Conservation (phyloP, 768 basidiomycete species). For the Termitomyces sp. region DNA sequence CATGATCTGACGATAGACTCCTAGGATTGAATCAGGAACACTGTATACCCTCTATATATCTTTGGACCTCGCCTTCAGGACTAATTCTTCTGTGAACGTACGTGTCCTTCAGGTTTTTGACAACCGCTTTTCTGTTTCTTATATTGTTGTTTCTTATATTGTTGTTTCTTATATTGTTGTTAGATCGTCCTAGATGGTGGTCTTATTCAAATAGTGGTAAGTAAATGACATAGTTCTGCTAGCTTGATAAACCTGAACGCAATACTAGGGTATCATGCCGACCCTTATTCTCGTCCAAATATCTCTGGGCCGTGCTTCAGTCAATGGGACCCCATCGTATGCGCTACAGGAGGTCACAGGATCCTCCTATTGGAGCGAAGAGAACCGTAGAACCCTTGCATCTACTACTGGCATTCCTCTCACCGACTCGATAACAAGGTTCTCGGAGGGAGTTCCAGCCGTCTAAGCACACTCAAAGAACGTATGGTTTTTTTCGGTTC, state of each 20-base stretch:
- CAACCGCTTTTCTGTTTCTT: neutral
- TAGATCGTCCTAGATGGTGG: slow-evolving; percentile 19
- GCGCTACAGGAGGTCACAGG: neutral
- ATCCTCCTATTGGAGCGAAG: slow-evolving; percentile 8
- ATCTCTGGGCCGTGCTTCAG: slow-evolving; percentile 9
- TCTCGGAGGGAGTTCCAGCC: neutral
- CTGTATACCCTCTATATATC: slow-evolving; percentile 36
- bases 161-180: neutral
- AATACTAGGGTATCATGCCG: slow-evolving; percentile 19
- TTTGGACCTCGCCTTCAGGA: slow-evolving; percentile 28
- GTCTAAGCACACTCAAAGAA: neutral
- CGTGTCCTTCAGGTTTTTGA: slow-evolving; percentile 14
- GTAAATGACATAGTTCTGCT: neutral
- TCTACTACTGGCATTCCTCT: neutral
- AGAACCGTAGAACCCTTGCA: neutral
- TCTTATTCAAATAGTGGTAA: slow-evolving; percentile 20
- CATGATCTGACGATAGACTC: neutral
- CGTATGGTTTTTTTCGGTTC: neutral
- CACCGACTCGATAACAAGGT: neutral
- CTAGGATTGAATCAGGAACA: slow-evolving; percentile 38
- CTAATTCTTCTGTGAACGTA: slow-evolving; percentile 23
- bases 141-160: neutral
- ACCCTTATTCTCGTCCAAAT: slow-evolving; percentile 20
- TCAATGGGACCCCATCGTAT: slow-evolving; percentile 2
- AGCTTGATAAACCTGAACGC: neutral